Evolutionary conservation across 2,329 filamentous ascomycete genomes (phyloP).

Genomic region (Aureobasidium melanogenum): DNA sequence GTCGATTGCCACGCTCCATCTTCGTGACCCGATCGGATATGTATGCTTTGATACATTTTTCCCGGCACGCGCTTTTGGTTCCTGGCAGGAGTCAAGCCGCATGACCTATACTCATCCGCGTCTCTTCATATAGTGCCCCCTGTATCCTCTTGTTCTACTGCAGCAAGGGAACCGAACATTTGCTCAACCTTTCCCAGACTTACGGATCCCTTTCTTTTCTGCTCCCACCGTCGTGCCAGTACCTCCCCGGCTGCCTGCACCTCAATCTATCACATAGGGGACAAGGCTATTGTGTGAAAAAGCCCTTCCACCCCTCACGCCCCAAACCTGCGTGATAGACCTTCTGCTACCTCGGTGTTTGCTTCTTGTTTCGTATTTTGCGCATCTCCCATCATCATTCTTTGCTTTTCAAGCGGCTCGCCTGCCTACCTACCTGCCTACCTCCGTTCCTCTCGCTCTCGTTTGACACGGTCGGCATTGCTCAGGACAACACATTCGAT

Average conservation of each 20-base stretch:
- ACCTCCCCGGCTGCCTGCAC: conserved; percentile 8
- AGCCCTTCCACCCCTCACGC: conserved; percentile 7
- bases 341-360: conserved; percentile 8
- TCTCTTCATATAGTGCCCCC: conserved; percentile 12
- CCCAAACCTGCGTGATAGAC: conserved; percentile 9
- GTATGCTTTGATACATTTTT: conserved; percentile 20
- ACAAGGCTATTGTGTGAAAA: conserved; percentile 12
- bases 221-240: conserved; percentile 7
- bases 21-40: conserved; percentile 13
- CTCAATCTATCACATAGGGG: conserved; percentile 10
- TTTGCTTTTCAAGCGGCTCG: not conserved
- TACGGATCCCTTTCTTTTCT: conserved; percentile 10
- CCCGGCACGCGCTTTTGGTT: conserved; percentile 28
- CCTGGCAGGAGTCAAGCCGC: conserved; percentile 24
- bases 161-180: conserved; percentile 23
- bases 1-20: conserved; percentile 10
- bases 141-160: conserved; percentile 22
- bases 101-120: conserved; percentile 7
- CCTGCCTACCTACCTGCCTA: not conserved
- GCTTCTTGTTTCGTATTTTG: conserved; percentile 1
- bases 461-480: not conserved
- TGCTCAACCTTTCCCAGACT: conserved; percentile 10
- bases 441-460: not conserved
- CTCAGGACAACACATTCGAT: not conserved
- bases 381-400: not conserved